These are phyloP conservation scores for Aspergillus intermedius DNA, from an alignment of 2,329 filamentous ascomycete genomes.

Conservation along the genomic window DNA sequence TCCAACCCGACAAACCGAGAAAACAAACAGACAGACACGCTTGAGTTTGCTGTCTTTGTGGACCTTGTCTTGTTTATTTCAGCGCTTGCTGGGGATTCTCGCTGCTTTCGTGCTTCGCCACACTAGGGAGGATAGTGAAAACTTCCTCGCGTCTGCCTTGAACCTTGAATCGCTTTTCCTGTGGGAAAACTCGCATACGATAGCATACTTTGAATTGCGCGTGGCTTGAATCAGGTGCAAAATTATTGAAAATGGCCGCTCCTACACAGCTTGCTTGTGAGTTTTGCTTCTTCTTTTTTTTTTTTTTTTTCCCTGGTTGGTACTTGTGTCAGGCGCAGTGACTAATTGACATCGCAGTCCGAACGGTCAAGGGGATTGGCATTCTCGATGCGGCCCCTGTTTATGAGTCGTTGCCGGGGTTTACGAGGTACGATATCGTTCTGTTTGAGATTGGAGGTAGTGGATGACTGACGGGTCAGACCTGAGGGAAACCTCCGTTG, in stretches of 20 bases:
- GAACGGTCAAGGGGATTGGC: conserved; percentile 94
- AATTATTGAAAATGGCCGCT: conserved; percentile 61
- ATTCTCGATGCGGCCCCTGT: conserved; percentile 84
- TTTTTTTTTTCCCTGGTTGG: background rate
- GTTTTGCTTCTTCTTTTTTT: conserved; percentile 22
- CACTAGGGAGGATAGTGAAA: no score
- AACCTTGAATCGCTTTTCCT: background rate
- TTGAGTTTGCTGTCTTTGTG: background rate
- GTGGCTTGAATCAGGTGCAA: conserved; percentile 1
- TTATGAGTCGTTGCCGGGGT: conserved; percentile 79
- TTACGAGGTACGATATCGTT: conserved; percentile 46
- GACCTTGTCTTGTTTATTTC: background rate
- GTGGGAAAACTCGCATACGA: background rate
- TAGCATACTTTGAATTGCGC: background rate
- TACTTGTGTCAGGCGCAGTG: conserved; percentile 2
- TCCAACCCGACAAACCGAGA: no score
- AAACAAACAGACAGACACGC: no score
- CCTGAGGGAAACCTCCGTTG: conserved; percentile 93
- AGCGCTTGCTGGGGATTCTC: background rate
- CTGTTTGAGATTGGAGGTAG: background rate
- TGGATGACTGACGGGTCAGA: conserved; percentile 38
- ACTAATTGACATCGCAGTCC: conserved; percentile 49
- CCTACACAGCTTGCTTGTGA: conserved; percentile 86
- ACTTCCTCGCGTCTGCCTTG: background rate
- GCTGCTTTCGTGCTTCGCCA: background rate